These are phyloP conservation scores for Alectoria sarmentosa DNA, from an alignment of 495 filamentous ascomycete species.

Conservation along the genomic window DNA sequence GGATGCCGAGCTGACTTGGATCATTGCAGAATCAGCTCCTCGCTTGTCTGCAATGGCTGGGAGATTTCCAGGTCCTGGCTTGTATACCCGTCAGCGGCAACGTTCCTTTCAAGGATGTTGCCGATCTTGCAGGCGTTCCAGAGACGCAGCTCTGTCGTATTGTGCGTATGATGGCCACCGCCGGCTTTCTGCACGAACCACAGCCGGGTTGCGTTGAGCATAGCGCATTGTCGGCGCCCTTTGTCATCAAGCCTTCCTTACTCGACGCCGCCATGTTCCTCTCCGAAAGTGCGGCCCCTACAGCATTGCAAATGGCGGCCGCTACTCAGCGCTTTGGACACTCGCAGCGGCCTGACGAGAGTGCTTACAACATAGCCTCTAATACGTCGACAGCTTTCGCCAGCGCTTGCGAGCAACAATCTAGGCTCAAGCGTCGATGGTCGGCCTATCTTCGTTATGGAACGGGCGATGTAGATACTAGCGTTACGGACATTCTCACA, in stretches of 20 bases:
- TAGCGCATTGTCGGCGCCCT: slow-evolving; percentile 33
- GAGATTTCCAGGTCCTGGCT: slow-evolving; percentile 39
- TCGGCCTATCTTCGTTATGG: slow-evolving; percentile 28
- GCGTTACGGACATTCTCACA: slow-evolving; percentile 27
- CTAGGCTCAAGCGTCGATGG: slow-evolving; percentile 32
- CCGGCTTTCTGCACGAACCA: slow-evolving; percentile 34
- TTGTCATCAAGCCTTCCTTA: slow-evolving; percentile 31
- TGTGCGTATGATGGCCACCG: slow-evolving; percentile 33
- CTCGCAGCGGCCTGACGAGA: slow-evolving; percentile 20
- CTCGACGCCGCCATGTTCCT: slow-evolving; percentile 38
- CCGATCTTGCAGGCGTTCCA: slow-evolving; percentile 32
- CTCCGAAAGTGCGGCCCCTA: slow-evolving; percentile 28
- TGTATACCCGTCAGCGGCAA: slow-evolving; percentile 34
- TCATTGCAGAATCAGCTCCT: slow-evolving; percentile 32
- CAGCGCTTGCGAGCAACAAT: slow-evolving; percentile 22
- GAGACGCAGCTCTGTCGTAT: slow-evolving; percentile 33
- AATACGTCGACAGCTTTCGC: slow-evolving; percentile 26
- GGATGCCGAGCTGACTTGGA: slow-evolving; percentile 2
- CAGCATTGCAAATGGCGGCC: slow-evolving; percentile 34
- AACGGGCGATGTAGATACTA: slow-evolving; percentile 19
- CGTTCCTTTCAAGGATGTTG: slow-evolving; percentile 34
- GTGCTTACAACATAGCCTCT: slow-evolving; percentile 24
- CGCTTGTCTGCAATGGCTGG: slow-evolving; percentile 38
- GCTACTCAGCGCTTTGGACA: slow-evolving; percentile 31
- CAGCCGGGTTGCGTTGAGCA: slow-evolving; percentile 33